Conservation (phyloP, 2,329 filamentous ascomycete genomes). For the Talaromyces albobiverticillius region DNA sequence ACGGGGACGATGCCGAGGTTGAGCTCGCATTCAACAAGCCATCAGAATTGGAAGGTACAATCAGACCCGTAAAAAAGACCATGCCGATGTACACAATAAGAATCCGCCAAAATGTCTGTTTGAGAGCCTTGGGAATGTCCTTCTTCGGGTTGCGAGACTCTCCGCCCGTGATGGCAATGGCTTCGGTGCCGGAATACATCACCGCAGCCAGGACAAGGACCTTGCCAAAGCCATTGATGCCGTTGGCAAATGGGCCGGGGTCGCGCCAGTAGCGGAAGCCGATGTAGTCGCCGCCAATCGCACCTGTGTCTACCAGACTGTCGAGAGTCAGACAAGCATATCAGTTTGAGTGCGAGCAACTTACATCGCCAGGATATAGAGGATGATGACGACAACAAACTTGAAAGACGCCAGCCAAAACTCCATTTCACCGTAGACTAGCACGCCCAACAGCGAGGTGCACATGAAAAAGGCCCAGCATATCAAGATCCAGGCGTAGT, state of each 20-base stretch:
- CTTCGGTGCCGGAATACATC: conserved; percentile 36
- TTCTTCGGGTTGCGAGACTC: conserved; percentile 61
- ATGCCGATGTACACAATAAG: conserved; percentile 53
- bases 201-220: conserved; percentile 35
- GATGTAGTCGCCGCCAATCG: conserved; percentile 32
- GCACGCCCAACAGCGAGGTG: conserved; percentile 20
- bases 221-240: conserved; percentile 30
- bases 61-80: conserved; percentile 65
- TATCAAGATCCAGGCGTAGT: conserved; percentile 38
- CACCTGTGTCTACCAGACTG: conserved; percentile 30
- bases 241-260: conserved; percentile 2
- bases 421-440: conserved; percentile 49
- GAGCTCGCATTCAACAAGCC: conserved; percentile 46
- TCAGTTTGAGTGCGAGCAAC: no score
- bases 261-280: conserved; percentile 33
- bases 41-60: conserved; percentile 62
- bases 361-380: conserved; percentile 31
- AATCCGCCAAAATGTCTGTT: conserved; percentile 73
- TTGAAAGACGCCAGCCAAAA: conserved; percentile 32
- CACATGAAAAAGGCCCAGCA: conserved; percentile 35
- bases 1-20: conserved; percentile 36
- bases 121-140: conserved; percentile 67
- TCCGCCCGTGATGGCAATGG: conserved; percentile 43
- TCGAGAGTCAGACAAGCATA: no score
- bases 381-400: conserved; percentile 28